Base-by-base conservation (phyloP, 352 stramenopile species). In the Phytophthora kernoviae region DNA sequence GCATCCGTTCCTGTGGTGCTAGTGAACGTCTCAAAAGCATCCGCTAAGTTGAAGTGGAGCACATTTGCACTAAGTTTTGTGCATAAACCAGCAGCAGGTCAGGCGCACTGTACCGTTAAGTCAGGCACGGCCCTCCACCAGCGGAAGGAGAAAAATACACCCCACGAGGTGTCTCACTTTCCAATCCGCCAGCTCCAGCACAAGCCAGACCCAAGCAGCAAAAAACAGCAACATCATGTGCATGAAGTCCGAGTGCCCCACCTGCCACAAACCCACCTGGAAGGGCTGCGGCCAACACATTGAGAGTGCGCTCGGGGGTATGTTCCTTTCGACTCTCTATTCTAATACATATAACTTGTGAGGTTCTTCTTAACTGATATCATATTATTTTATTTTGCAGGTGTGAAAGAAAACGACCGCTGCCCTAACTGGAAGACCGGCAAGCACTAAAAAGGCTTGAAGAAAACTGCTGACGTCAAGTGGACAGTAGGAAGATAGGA, bases 221-320 rank as follows among this genome's bases (percentile, higher is more conserved):
- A 22, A 12, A 37, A 6, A 4, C 11, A n/a, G 4, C 11, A 22
- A 5, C 36, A 42, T 32, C 32, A 87, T 87, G 77, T 87, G 77
- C 69, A 65, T 76, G 55, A 85, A 87, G 57, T 54, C 80, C 21
- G 75, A 87, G 52, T 87, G 79, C 53, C 15, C 68, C 10, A 84
- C 66, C 15, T 88, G 79, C 65, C 65, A 84, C 40, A 87, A 88
- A 60, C 44, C 79, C 15, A 88, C 76, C 39, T 88, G 79, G 79
- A 77, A 71, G 42, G 79, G 79, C 42, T 86, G 79, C 62, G 79
- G 76, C 26, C 60, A 74, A 61, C 79, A 88, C 58, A 83, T 88
- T 24, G 79, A 86, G 18, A 72, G 45, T 32, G 79, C 79, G 40
- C 68, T 88, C 20, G 59, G 36, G 34, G 78, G 70, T 81, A 37